Evolutionary conservation across 2,329 filamentous ascomycete genomes (phyloP), one percentile per base, ranked within the genome.

Genomic region (Pyrenophora teres): DNA sequence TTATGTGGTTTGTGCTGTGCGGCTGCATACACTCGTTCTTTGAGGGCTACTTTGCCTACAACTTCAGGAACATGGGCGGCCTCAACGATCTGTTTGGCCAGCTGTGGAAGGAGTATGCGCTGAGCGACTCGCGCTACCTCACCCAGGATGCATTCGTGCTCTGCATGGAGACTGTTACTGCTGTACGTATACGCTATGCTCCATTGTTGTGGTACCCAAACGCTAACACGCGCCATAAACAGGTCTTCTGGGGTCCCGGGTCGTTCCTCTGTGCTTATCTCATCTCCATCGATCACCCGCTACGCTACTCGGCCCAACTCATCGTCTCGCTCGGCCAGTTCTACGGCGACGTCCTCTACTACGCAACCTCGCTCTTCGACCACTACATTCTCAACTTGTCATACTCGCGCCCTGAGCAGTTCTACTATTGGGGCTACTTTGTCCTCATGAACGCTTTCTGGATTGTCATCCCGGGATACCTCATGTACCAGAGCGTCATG

Each of bases 21-120:
- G 86, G 84, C 2, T 84, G 81, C 60, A 79, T 96, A 32, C 92
- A 96, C 74, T 80, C 88, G 48, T 86, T 88, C 67, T 96, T 96
- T 71, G 91, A 96, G 77, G 89, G 87, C 32, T 96, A 95, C 73
- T 95, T 91, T 69, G 81, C 92, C 56, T 73, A 83, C 57, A 85
- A 92, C 69, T 87, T 90, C 70, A 74, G 78, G 18, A 77, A 76
- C 19, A 81, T 96, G 70, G 84, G 86, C 0, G 78, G 82, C 9
- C 84, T 84, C 53, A 87, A 91, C 69, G 85, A 87, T 47, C 76
- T 94, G 6, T 87, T 92, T 50, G 90, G 87, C 2, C 90, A 96
- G 77, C 79, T 96, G 38, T 96, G 92, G 92, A 96, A 96, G 70
- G 92, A 96, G 74, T 96, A 96, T 71, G 82, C 89, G 3, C 81